Evolutionary conservation across 768 basidiomycete genomes (phyloP), one percentile per base, ranked within the genome.

Genomic region (Agaricus sinodeliciosus): DNA sequence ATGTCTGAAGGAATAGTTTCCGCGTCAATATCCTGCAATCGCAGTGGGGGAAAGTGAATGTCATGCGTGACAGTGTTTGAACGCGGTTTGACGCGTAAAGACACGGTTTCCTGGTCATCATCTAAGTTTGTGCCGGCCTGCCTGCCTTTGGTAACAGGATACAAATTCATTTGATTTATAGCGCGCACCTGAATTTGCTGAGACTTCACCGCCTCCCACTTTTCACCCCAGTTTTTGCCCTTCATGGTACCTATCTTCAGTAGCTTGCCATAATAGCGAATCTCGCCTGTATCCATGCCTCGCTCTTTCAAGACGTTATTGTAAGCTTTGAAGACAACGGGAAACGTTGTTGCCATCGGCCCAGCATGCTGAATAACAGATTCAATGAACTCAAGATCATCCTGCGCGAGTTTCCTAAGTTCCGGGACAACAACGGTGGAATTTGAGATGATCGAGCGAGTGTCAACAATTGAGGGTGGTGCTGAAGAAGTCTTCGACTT

Each of bases 241-340:
- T 82, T 87, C 60, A 93, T 62, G 39, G 87, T 89, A 43, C 88
- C 88, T 3, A 94, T 72, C 65, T 93, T 91, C 55, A 94, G 69
- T 27, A 94, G 67, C 64, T 90, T 87, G 16, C 82, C 81, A 64
- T 93, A 94, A 62, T 86, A 89, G 3, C 84, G 72, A 9, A 88
- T 87, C 64, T 92, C 91, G 57, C 84, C 81, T 18, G 84, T 77
- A 56, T 91, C 87, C n/a, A 92, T 67, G 2, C 85, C 85, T 2
- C 83, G 77, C 58, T 87, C 85, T 54, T 78, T 76, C 19, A 93
- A 69, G 18, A 91, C 79, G 52, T 87, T 83, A 61, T 84, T 88
- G 67, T 94, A 93, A 0, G 90, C 86, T 62, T 87, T 90, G 74
- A 90, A 84, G n/a, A 91, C 79, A 4, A 80, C 78, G 36, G 89